Evolutionary conservation across 1,284 basidiomycete species (phyloP).

Genomic region (Cryptococcus jaspeensis): DNA sequence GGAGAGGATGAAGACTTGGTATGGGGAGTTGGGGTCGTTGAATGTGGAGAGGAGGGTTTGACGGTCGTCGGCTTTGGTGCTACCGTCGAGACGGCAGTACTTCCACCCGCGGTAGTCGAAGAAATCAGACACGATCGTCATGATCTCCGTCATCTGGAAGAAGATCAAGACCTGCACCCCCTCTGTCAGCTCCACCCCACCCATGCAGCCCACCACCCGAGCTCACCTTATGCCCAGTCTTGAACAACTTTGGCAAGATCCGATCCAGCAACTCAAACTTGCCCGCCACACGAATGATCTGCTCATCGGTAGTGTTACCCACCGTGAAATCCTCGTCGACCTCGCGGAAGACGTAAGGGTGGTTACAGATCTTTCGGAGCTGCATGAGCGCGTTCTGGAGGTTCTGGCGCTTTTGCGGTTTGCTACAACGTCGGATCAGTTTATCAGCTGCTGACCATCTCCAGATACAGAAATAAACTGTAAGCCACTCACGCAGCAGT

Average conservation of each 20-base stretch:
- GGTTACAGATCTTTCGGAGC: slow-evolving; percentile 97
- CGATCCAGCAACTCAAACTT: slow-evolving; percentile 95
- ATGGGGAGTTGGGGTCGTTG: slow-evolving; percentile 87
- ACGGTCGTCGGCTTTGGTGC: slow-evolving; percentile 97
- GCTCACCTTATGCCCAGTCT: slow-evolving; percentile 83
- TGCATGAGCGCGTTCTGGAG: slow-evolving; percentile 99
- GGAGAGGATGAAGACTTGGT: slow-evolving; percentile 92
- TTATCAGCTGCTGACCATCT: slow-evolving; percentile 15
- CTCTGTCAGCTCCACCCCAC: background rate
- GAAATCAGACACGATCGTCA: slow-evolving; percentile 99
- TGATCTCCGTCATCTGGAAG: slow-evolving; percentile 99
- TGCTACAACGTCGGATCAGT: slow-evolving; percentile 42
- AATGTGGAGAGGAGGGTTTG: slow-evolving; percentile 85
- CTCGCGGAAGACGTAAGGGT: slow-evolving; percentile 92
- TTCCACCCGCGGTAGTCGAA: slow-evolving; percentile 86
- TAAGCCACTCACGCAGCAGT: slow-evolving; percentile 33
- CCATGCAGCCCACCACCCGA: background rate
- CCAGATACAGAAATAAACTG: background rate
- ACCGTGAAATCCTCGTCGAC: slow-evolving; percentile 64
- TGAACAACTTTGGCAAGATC: slow-evolving; percentile 91
- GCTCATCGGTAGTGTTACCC: slow-evolving; percentile 73
- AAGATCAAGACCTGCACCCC: slow-evolving; percentile 68
- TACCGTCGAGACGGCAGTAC: slow-evolving; percentile 93
- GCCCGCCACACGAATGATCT: slow-evolving; percentile 81
- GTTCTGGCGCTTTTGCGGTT: slow-evolving; percentile 37